Conservation (phyloP, 495 filamentous ascomycete genomes). For the Lasiosphaeria hispida region DNA sequence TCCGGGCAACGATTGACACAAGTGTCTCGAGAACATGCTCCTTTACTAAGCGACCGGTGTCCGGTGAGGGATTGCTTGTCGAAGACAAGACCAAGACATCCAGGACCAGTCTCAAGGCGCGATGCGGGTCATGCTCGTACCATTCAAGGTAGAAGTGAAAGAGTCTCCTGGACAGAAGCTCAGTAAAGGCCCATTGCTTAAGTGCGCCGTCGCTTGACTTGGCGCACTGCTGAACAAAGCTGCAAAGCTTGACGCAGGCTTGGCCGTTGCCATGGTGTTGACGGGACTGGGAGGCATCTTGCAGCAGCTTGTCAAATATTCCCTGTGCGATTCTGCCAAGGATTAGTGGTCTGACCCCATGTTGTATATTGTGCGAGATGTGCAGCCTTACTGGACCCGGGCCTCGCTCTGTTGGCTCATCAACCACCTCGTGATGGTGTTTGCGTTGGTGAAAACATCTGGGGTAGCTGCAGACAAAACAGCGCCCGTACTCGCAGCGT, state of each 20-base stretch:
- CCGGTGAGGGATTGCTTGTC: constrained; percentile 44
- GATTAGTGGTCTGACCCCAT: constrained; percentile 7
- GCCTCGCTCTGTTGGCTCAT: constrained; percentile 18
- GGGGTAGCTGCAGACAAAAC: constrained; percentile 12
- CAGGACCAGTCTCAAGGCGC: constrained; percentile 72
- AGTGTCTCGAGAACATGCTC: constrained; percentile 40
- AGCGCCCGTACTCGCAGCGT: background rate
- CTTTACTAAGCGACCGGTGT: constrained; percentile 35
- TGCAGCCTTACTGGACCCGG: constrained; percentile 19
- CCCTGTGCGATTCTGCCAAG: constrained; percentile 25
- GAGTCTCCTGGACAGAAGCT: constrained; percentile 53
- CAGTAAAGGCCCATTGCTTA: constrained; percentile 46
- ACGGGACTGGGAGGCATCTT: constrained; percentile 44
- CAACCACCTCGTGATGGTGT: constrained; percentile 34
- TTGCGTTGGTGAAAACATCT: constrained; percentile 31
- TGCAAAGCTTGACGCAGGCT: constrained; percentile 51
- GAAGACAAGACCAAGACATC: constrained; percentile 55
- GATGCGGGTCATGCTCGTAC: constrained; percentile 69
- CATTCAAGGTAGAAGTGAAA: constrained; percentile 72
- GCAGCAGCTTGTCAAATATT: constrained; percentile 40
- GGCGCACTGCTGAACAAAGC: constrained; percentile 53
- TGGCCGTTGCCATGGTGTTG: constrained; percentile 35
- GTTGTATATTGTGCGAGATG: background rate
- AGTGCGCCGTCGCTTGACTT: constrained; percentile 42
- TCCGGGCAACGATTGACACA: constrained; percentile 48